A percentile compares a stretch with the other conserved stretches of the same genome.
Evolutionary conservation across 768 basidiomycete species (phyloP).

Genomic region (Rhodotorula kratochvilovae): DNA sequence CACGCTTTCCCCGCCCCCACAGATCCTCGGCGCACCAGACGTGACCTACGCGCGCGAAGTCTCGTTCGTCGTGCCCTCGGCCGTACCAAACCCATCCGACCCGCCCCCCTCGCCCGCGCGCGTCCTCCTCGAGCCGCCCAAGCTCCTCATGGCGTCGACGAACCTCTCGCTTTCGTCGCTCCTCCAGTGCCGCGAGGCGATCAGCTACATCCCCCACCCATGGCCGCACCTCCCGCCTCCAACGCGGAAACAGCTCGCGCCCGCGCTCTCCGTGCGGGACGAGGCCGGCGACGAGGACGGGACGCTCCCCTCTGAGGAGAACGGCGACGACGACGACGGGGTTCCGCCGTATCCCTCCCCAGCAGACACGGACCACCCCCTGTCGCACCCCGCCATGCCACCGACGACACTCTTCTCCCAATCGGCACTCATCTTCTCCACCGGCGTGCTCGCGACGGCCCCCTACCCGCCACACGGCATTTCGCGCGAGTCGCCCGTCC

Average conservation of each 20-base stretch:
- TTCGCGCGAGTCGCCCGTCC: slow-evolving; percentile 6
- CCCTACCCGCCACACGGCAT: slow-evolving; percentile 32
- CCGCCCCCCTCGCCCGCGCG: slow-evolving; percentile 1
- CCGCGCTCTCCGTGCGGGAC: neutral
- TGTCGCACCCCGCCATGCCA: slow-evolving; percentile 35
- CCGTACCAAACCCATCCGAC: slow-evolving; percentile 2
- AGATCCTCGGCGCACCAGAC: slow-evolving; percentile 37
- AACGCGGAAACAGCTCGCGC: slow-evolving; percentile 15
- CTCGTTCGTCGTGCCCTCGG: slow-evolving; percentile 37
- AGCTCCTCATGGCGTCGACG: slow-evolving; percentile 38
- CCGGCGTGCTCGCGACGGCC: slow-evolving; percentile 25
- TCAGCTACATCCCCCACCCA: slow-evolving; percentile 37
- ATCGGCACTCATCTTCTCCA: slow-evolving; percentile 37
- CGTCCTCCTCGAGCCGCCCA: slow-evolving; percentile 33
- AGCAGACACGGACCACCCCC: slow-evolving; percentile 12
- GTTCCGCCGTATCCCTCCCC: neutral
- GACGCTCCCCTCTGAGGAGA: neutral
- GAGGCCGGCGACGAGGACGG: neutral
- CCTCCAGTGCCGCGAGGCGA: slow-evolving; percentile 37
- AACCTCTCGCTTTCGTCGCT: slow-evolving; percentile 36
- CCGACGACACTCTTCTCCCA: slow-evolving; percentile 36
- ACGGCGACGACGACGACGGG: neutral
- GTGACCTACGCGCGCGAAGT: slow-evolving; percentile 38
- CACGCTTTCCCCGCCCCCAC: neutral
- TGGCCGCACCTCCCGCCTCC: slow-evolving; percentile 33